Percentiles rank a stretch among this genome's conserved stretches.
Conservation (phyloP, 2,329 filamentous ascomycete genomes). For the Colletotrichum eremochloae region DNA sequence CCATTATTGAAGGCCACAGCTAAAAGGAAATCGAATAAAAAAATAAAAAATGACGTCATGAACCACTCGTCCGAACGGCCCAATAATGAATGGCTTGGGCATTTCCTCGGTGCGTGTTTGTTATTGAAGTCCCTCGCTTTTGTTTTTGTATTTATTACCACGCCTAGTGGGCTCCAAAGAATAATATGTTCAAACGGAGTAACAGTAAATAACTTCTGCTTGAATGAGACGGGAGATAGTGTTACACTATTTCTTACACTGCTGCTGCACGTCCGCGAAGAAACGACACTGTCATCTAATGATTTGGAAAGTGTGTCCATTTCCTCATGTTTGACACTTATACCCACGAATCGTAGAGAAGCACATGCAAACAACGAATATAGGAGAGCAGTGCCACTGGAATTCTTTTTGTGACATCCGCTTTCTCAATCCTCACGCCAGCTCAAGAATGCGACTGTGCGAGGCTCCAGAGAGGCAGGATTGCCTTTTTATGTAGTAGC, state of each 20-base stretch:
- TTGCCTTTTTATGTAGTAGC: no score
- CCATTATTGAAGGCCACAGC: background rate
- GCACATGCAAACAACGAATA: background rate
- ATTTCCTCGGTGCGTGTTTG: background rate
- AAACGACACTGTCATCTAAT: background rate
- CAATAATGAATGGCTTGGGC: background rate
- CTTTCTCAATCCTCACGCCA: background rate
- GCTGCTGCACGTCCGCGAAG: background rate
- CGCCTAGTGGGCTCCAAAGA: background rate
- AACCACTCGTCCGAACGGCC: no score
- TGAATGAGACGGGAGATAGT: background rate
- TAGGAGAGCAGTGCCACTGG: background rate
- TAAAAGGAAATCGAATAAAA: no score
- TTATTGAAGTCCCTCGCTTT: background rate
- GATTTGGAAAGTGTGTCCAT: background rate
- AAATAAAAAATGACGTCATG: background rate
- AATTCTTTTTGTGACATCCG: background rate
- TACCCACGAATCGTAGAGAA: background rate
- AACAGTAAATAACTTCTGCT: background rate
- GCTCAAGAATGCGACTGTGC: no score
- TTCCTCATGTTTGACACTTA: background rate
- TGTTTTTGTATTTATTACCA: background rate
- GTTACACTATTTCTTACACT: background rate
- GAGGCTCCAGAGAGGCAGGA: no score
- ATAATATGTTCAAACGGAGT: no score